Conservation (phyloP, 495 filamentous ascomycete species). For the Parathielavia appendiculata region DNA sequence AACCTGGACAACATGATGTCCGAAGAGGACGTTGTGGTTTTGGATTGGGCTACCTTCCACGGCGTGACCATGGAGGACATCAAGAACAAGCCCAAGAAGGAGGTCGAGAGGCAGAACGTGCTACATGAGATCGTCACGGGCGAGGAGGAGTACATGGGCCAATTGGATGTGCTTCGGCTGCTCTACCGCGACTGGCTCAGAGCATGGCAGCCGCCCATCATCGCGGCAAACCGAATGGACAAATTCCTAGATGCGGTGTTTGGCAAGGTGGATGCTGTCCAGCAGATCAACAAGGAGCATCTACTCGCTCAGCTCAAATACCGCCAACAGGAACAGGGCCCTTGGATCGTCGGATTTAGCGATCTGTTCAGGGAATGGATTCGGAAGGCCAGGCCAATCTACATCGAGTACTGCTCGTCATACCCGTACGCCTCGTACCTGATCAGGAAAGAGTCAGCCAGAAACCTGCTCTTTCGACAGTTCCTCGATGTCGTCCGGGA, state of each 20-base stretch:
- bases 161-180: constrained; percentile 74
- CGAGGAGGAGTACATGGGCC: constrained; percentile 84
- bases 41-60: constrained; percentile 93
- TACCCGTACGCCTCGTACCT: constrained; percentile 81
- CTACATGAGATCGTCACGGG: constrained; percentile 94
- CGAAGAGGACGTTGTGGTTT: constrained; percentile 59
- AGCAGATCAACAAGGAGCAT: constrained; percentile 87
- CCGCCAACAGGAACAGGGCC: constrained; percentile 92
- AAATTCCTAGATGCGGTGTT: constrained; percentile 84
- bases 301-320: constrained; percentile 96
- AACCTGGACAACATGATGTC: constrained; percentile 67
- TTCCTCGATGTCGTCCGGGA: constrained; percentile 76
- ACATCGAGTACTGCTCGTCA: constrained; percentile 85
- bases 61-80: constrained; percentile 71
- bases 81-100: constrained; percentile 68
- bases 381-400: constrained; percentile 79
- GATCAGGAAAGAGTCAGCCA: constrained; percentile 76
- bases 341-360: constrained; percentile 89
- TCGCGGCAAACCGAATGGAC: constrained; percentile 63
- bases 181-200: constrained; percentile 82
- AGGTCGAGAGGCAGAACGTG: constrained; percentile 88
- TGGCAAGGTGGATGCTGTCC: constrained; percentile 82
- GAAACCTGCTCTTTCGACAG: constrained; percentile 78
- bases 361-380: constrained; percentile 99
- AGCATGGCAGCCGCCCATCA: constrained; percentile 70